Percentiles rank a stretch among this genome's conserved stretches.
phyloP scores from a whole-genome alignment of 208 protist species.

The Acanthamoeba sp. region DNA sequence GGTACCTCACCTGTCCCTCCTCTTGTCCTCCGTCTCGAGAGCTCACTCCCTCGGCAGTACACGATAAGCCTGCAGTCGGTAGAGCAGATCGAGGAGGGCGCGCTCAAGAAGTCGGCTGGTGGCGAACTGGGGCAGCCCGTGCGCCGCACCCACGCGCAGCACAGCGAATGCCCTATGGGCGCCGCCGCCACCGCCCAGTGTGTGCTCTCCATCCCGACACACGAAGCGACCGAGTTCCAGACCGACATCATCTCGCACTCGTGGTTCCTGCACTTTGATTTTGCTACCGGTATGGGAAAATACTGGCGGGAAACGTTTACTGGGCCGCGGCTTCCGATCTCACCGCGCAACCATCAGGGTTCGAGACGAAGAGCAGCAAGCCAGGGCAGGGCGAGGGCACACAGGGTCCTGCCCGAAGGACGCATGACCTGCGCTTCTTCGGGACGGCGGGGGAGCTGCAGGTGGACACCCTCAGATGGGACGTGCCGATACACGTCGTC shows the following conservation, averaged over 20 bases:
- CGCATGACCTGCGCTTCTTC: slow-evolving; percentile 4
- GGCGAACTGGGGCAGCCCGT: neutral
- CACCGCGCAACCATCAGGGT: neutral
- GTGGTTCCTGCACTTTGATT: slow-evolving; percentile 36
- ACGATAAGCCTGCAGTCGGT: slow-evolving; percentile 6
- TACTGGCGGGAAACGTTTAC: too few species aligned
- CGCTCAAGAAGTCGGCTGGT: neutral
- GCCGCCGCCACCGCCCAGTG: neutral
- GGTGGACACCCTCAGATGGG: slow-evolving; percentile 25
- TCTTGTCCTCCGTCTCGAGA: neutral
- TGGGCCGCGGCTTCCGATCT: neutral
- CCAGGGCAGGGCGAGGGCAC: neutral
- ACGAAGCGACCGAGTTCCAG: neutral
- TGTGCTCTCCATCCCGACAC: neutral
- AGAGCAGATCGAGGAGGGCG: neutral
- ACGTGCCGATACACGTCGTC: slow-evolving; percentile 14
- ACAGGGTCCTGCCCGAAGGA: neutral
- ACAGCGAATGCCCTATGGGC: slow-evolving; percentile 2
- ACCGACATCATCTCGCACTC: slow-evolving; percentile 20
- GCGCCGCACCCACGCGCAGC: slow-evolving; percentile 18
- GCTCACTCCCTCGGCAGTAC: neutral
- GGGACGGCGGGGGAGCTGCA: neutral
- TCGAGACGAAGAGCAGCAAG: neutral
- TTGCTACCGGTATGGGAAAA: neutral
- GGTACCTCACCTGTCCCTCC: neutral